Evolutionary conservation across 805 yeast species (phyloP).

Genomic region (Zygoascus ofunaensis): DNA sequence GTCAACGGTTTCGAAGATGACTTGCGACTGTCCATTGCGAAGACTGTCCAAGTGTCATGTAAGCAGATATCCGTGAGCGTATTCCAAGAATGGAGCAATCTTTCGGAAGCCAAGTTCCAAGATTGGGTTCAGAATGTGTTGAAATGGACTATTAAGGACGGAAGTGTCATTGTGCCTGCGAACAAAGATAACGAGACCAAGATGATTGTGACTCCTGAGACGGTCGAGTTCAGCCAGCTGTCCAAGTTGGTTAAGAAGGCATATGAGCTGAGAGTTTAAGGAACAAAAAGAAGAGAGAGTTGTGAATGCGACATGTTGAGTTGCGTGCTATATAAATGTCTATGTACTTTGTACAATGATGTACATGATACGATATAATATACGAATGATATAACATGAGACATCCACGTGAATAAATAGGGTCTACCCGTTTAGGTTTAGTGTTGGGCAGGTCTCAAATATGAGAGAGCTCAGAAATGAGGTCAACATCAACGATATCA

Average conservation of each 20-base stretch:
- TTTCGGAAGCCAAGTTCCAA: constrained; percentile 20
- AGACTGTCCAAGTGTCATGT: constrained; percentile 23
- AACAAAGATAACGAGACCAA: constrained; percentile 25
- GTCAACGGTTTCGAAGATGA: constrained; percentile 27
- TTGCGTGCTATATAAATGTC: too few species aligned
- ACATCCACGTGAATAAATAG: too few species aligned
- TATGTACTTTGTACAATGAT: too few species aligned
- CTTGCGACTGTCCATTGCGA: constrained; percentile 25
- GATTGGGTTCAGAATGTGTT: constrained; percentile 21
- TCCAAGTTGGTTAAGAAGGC: constrained; percentile 25
- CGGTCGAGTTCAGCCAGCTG: constrained; percentile 25
- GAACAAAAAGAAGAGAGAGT: not conserved
- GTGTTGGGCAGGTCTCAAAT: too few species aligned
- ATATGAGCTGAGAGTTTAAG: constrained; percentile 18
- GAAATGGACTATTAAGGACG: constrained; percentile 25
- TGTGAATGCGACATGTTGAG: too few species aligned
- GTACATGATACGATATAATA: too few species aligned
- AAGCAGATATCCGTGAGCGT: constrained; percentile 21
- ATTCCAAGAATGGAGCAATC: constrained; percentile 25
- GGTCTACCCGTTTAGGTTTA: too few species aligned
- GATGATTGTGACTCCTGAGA: constrained; percentile 21
- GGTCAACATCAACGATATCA: too few species aligned
- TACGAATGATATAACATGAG: too few species aligned
- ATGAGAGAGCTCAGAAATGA: too few species aligned
- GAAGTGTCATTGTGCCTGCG: constrained; percentile 18